These are phyloP conservation scores for Globisporangium alternatum DNA, from an alignment of 352 stramenopile genomes.

Conservation along the genomic window DNA sequence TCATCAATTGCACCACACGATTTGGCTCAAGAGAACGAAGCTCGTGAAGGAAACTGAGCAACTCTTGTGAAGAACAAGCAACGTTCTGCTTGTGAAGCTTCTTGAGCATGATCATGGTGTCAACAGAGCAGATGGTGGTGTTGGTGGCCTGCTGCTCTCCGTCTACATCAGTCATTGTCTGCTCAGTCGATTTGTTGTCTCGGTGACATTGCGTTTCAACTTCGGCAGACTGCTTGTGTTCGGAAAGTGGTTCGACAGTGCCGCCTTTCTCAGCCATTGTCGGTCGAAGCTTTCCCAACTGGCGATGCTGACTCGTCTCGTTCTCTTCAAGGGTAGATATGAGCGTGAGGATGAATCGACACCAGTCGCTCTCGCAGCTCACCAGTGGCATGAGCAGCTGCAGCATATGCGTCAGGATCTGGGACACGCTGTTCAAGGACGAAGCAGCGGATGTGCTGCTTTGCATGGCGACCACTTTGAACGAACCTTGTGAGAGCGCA, in stretches of 20 bases:
- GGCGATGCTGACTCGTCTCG: neutral
- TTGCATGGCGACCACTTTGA: neutral
- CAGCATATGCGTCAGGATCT: conserved; percentile 20
- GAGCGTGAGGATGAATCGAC: conserved; percentile 26
- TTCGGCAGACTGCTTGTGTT: neutral
- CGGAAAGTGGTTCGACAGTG: conserved; percentile 1
- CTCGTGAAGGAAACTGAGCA: neutral
- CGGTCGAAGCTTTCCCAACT: neutral
- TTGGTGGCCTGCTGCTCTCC: neutral
- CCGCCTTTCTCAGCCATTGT: neutral
- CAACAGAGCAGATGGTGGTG: neutral
- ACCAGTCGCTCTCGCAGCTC: conserved; percentile 19
- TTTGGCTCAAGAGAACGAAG: neutral
- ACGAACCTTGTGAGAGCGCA: neutral
- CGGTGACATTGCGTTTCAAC: neutral
- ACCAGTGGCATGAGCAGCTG: conserved; percentile 21
- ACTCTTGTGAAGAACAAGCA: neutral
- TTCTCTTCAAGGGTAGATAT: conserved; percentile 4
- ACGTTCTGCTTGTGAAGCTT: conserved; percentile 1
- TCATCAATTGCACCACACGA: neutral
- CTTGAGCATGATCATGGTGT: neutral
- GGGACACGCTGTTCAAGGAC: conserved; percentile 18
- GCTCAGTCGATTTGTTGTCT: neutral
- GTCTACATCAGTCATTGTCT: neutral
- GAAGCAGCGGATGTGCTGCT: neutral